These are phyloP conservation scores for Stentor coeruleus DNA, from an alignment of 73 alveolate genomes.

Conservation along the genomic window DNA sequence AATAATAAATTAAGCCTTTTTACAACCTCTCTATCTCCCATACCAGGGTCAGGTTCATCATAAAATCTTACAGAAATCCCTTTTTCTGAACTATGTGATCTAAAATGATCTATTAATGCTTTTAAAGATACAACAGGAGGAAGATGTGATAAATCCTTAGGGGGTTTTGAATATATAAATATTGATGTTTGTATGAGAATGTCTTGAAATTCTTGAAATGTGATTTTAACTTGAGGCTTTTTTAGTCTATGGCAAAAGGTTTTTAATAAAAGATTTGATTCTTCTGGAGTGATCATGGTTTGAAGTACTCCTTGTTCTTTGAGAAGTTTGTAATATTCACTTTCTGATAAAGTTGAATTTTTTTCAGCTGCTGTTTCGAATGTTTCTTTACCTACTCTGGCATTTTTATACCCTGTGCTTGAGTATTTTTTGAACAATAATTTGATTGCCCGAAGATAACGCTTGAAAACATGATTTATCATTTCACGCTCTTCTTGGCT, in stretches of 20 bases:
- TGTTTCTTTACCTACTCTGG: conserved; percentile 24
- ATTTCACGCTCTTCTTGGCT: conserved; percentile 37
- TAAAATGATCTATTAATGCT: conserved; percentile 29
- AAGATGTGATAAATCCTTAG: conserved; percentile 55
- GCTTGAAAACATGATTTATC: conserved; percentile 31
- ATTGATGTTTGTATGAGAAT: conserved; percentile 47
- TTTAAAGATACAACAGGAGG: conserved; percentile 48
- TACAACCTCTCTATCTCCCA: conserved; percentile 52
- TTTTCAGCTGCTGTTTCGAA: conserved; percentile 38
- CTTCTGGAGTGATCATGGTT: conserved; percentile 41
- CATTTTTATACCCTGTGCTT: conserved; percentile 35
- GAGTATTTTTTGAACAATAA: conserved; percentile 58
- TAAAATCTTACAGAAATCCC: conserved; percentile 49
- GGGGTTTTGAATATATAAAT: conserved; percentile 44
- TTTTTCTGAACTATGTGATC: conserved; percentile 38
- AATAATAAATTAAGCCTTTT: conserved; percentile 45
- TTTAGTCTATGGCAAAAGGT: conserved; percentile 25
- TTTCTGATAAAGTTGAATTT: conserved; percentile 23
- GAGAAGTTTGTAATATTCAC: conserved; percentile 42
- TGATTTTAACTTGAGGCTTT: conserved; percentile 32
- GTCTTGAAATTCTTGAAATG: conserved; percentile 35
- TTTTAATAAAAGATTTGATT: conserved; percentile 23
- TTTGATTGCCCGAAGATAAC: conserved; percentile 50
- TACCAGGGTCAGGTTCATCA: conserved; percentile 70
- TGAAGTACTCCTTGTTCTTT: conserved; percentile 57